Base-by-base conservation (phyloP, 768 basidiomycete species). In the Cystobasidium ongulense region DNA sequence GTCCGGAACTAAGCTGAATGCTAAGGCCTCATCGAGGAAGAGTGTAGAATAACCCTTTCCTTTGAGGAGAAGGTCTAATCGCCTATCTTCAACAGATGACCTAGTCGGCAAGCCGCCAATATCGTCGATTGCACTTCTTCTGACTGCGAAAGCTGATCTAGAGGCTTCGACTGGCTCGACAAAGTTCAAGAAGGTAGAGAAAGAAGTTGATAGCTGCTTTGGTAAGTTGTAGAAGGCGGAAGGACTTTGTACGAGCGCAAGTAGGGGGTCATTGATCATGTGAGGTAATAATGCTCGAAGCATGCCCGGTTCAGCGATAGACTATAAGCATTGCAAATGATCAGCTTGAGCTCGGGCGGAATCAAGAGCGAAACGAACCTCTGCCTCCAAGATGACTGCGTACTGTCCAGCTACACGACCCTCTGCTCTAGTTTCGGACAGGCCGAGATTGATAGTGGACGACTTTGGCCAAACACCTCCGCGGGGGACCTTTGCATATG, bases 161-260 rank as follows among this genome's bases (percentile, higher is more conserved):
- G 74, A 74, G 63, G 76, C 78, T 57, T 71, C 54, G 0, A 62
- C 70, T 23, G 76, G 74, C 57, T 79, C 77, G 54, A 74, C 59
- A 13, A 71, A 72, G 25, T 70, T 74, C 41, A 77, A 71, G 66
- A 79, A 74, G 11, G 78, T 79, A 18, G 73, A 63, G 27, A 74
- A 74, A 7, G 74, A 61, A 36, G 75, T 72, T 11, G 36, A 54
- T 36, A 76, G 73, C 5, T 43, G 65, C 57, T 77, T 76, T 13
- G 78, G 78, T 3, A 79, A 46, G 74, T 79, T 79, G 76, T 78
- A 78, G 66, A 76, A 78, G 0, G 77, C 78, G 41, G 76, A 73
- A 2, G 65, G 70, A 13, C 77, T 77, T 73, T 76, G 76, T 59
- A 79, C 75, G n/a, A 79, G 74, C 5, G 70, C 78, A 27, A 76